These are phyloP conservation scores for Kazachstania viticola DNA, from an alignment of 805 yeast species.

Conservation along the genomic window DNA sequence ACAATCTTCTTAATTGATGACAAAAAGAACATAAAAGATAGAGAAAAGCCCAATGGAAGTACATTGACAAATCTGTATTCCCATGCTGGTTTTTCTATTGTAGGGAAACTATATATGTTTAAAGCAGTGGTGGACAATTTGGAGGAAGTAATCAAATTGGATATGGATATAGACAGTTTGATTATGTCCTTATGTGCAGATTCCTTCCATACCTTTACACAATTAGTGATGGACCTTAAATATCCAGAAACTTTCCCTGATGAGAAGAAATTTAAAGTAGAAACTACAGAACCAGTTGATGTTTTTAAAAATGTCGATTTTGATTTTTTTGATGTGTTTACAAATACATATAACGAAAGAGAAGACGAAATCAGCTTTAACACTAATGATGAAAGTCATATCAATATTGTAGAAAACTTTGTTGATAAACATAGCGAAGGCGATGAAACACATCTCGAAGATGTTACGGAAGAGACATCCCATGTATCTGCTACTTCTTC, in stretches of 20 bases:
- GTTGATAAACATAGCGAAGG: constrained; percentile 3
- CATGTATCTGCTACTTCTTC: not conserved
- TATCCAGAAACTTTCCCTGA: constrained; percentile 51
- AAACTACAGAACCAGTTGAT: constrained; percentile 25
- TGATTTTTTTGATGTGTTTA: constrained; percentile 11
- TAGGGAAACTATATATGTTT: too few relatives aligned
- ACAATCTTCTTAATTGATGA: constrained; percentile 59
- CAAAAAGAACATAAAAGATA: too few relatives aligned
- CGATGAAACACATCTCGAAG: not conserved
- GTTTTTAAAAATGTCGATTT: constrained; percentile 32
- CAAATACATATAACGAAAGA: constrained; percentile 3
- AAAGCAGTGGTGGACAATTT: too few relatives aligned
- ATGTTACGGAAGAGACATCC: not conserved
- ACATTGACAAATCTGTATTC: too few relatives aligned
- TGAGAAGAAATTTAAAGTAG: constrained; percentile 42
- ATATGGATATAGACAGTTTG: too few relatives aligned
- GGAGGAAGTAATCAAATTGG: too few relatives aligned
- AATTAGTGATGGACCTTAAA: constrained; percentile 58
- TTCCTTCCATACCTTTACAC: constrained; percentile 62
- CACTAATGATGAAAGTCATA: constrained; percentile 1
- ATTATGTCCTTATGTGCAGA: constrained; percentile 74
- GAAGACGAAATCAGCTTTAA: constrained; percentile 16
- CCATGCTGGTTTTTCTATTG: too few relatives aligned
- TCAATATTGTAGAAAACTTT: constrained; percentile 11
- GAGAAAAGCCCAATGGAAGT: too few relatives aligned